Conservation (phyloP, 2,329 filamentous ascomycete genomes). For the Penicillium sp. region DNA sequence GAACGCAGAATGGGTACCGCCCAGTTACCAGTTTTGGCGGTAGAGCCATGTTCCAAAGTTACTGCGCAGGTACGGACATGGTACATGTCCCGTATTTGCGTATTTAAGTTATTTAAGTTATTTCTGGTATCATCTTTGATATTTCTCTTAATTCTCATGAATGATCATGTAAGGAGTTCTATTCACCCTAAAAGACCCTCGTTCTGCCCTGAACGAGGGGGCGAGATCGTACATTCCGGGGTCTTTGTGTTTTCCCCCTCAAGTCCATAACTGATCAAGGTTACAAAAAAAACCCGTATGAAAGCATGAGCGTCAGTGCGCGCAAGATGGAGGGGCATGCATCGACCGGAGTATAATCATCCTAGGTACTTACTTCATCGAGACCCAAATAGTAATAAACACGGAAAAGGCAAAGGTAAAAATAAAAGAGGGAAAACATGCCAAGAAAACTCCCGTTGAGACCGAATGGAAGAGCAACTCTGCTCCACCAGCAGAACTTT, state of each 20-base stretch:
- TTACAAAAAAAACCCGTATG: background rate
- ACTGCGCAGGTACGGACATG: constrained; percentile 16
- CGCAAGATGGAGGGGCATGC: constrained; percentile 15
- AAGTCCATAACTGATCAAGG: background rate
- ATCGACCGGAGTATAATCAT: background rate
- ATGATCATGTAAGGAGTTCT: background rate
- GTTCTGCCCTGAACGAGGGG: background rate
- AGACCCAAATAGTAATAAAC: background rate
- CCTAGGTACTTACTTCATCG: background rate
- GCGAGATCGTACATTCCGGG: background rate
- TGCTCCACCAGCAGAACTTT: background rate
- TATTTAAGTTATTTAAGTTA: background rate
- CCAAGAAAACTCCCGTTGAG: background rate
- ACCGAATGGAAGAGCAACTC: background rate
- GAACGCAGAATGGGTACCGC: constrained; percentile 7
- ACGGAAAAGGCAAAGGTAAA: background rate
- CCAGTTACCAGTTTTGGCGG: constrained; percentile 15
- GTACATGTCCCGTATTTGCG: constrained; percentile 9
- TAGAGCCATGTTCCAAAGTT: constrained; percentile 26
- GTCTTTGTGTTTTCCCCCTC: background rate
- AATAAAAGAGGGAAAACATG: background rate
- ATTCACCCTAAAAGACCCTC: background rate
- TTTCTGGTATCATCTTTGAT: background rate
- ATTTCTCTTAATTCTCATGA: background rate
- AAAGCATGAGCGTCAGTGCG: constrained; percentile 18